phyloP scores from a whole-genome alignment of 2,329 filamentous ascomycete genomes.

The Pochonia chlamydosporia region DNA sequence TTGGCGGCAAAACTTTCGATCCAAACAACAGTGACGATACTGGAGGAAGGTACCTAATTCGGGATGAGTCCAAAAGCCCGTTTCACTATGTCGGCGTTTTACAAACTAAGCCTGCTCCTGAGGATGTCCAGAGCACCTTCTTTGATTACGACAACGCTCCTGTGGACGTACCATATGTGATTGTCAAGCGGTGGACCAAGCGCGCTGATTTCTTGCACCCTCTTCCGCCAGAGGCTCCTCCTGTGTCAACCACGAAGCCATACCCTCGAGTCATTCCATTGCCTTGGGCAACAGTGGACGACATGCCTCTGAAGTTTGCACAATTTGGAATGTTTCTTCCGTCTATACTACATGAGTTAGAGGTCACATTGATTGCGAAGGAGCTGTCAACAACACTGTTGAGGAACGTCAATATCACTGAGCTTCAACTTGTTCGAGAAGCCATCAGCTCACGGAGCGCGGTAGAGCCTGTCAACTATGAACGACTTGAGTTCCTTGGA shows the following conservation, averaged over 20 bases:
- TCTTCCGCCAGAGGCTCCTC: constrained; percentile 7
- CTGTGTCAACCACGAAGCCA: constrained; percentile 29
- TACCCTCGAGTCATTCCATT: constrained; percentile 40
- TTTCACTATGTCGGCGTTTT: constrained; percentile 37
- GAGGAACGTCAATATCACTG: constrained; percentile 40
- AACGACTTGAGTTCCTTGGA: constrained; percentile 81
- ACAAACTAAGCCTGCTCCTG: constrained; percentile 34
- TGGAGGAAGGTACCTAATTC: constrained; percentile 29
- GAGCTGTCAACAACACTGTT: constrained; percentile 40
- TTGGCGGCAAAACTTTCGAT: constrained; percentile 24
- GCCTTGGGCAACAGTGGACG: constrained; percentile 43
- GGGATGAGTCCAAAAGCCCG: constrained; percentile 29
- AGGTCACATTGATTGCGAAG: constrained; percentile 56
- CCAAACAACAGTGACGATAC: constrained; percentile 14
- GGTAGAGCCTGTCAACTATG: constrained; percentile 61
- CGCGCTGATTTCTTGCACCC: constrained; percentile 55
- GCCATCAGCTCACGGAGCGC: constrained; percentile 66
- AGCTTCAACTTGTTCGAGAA: constrained; percentile 53
- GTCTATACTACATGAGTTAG: constrained; percentile 64
- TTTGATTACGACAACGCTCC: constrained; percentile 32
- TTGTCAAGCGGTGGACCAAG: constrained; percentile 43
- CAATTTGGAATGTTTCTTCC: constrained; percentile 62
- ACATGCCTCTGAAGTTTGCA: constrained; percentile 35
- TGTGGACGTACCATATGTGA: constrained; percentile 42
- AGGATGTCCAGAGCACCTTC: constrained; percentile 33